These are phyloP conservation scores for Brasilioporus rufonigricans DNA, from an alignment of 768 basidiomycete species.

Conservation along the genomic window DNA sequence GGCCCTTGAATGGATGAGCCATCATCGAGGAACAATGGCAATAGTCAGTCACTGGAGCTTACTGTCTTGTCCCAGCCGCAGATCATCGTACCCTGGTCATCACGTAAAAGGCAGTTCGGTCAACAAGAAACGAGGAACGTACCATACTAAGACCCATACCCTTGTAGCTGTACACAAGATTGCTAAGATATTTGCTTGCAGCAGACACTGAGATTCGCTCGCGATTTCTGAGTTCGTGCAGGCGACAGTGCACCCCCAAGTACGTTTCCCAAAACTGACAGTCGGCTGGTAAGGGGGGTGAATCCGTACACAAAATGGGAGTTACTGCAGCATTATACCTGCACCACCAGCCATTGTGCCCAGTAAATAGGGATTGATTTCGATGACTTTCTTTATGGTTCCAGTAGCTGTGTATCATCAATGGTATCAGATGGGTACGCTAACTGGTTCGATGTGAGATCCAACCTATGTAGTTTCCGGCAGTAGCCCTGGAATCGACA, in stretches of 20 bases:
- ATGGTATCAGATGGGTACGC: background rate
- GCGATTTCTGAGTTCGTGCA: constrained; percentile 93
- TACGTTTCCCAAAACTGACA: constrained; percentile 99
- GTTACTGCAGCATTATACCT: constrained; percentile 47
- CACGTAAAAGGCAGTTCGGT: constrained; percentile 1
- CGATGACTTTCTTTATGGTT: constrained; percentile 99
- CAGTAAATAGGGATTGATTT: constrained; percentile 98
- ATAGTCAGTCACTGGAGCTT: constrained; percentile 26
- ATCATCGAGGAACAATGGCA: background rate
- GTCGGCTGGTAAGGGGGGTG: constrained; percentile 55
- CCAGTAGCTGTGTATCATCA: constrained; percentile 66
- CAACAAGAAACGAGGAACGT: constrained; percentile 25
- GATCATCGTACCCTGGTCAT: constrained; percentile 91
- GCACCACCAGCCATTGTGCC: constrained; percentile 99
- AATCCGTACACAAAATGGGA: constrained; percentile 3
- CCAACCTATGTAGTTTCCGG: constrained; percentile 94
- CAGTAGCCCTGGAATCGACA: constrained; percentile 97
- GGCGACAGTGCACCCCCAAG: constrained; percentile 94
- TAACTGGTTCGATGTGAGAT: constrained; percentile 11
- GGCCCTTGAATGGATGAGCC: constrained; percentile 55
- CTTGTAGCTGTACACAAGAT: constrained; percentile 97
- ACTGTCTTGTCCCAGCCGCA: constrained; percentile 99
- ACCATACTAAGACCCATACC: constrained; percentile 99
- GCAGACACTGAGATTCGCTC: constrained; percentile 99
- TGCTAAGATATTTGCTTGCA: constrained; percentile 95